A percentile compares a stretch with the other conserved stretches of the same genome.
Evolutionary conservation across 352 stramenopile species (phyloP).

Genomic region (Pythium utonaiense): DNA sequence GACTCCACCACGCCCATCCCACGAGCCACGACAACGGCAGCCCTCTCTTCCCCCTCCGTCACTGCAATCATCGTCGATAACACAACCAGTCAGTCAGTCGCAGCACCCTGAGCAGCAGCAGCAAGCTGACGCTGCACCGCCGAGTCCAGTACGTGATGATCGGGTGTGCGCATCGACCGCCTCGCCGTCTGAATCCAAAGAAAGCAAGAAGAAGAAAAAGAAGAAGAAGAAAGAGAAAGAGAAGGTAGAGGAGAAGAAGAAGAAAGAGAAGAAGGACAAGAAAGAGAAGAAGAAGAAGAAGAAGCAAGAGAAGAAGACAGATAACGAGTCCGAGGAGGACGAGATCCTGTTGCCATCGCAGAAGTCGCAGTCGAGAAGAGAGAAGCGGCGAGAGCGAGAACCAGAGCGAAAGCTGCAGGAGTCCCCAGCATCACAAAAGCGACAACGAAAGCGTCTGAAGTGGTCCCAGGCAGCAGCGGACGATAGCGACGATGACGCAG

Average conservation of each 20-base stretch:
- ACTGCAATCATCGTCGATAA: not conserved
- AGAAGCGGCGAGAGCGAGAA: not conserved
- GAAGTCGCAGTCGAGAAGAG: not conserved
- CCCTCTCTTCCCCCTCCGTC: slow-evolving; percentile 1
- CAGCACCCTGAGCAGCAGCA: not conserved
- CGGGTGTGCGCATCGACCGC: too few relatives aligned
- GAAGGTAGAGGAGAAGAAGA: slow-evolving; percentile 1
- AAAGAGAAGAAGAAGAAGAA: slow-evolving; percentile 5
- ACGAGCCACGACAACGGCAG: not conserved
- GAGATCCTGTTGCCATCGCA: not conserved
- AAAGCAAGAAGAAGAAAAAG: slow-evolving; percentile 1
- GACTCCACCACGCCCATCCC: slow-evolving; percentile 11
- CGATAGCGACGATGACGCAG: slow-evolving; percentile 39
- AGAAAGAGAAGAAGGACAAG: slow-evolving; percentile 8
- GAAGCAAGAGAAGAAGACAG: slow-evolving; percentile 4
- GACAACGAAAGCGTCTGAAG: slow-evolving; percentile 39
- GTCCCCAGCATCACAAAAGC: slow-evolving; percentile 14
- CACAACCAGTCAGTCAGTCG: not conserved
- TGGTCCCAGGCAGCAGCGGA: slow-evolving; percentile 34
- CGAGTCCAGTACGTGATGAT: too few relatives aligned
- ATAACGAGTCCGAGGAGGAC: not conserved
- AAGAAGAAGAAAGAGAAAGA: slow-evolving; percentile 10
- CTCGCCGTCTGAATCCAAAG: not conserved
- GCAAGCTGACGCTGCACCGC: not conserved
- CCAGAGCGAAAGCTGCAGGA: not conserved